Evolutionary conservation across 768 basidiomycete genomes (phyloP), one percentile per base, ranked within the genome.

Genomic region (Kwoniella bestiolae): DNA sequence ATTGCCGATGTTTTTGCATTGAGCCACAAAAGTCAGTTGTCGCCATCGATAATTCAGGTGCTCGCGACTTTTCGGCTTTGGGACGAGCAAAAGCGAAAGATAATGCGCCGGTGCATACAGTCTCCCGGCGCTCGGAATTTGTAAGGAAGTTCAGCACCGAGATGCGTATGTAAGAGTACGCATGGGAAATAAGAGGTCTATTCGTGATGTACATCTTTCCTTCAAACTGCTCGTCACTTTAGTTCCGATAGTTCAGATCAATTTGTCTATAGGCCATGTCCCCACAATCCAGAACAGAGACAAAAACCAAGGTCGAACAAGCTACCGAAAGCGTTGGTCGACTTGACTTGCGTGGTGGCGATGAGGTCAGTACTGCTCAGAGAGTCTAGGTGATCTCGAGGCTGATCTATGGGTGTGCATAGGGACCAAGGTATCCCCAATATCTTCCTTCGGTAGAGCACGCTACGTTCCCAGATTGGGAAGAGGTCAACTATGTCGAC

Each of bases 381-480:
- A n/a, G n/a, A n/a, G n/a, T 18, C 8, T 11, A 18, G 38, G 38
- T 2, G 38, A 41, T 41, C 38, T 41, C 18, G 38, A 41, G 18
- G 38, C 38, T 41, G 38, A 41, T 41, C 12, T 41, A 5, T 3
- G 18, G 3, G 5, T 4, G 18, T 41, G 12, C 12, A 3, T 41
- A 60, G 59, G 49, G 31, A 18, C 60, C 68, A 5, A 50, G 31
- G 35, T 70, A 66, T 60, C 68, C 68, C 1, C 47, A 51, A 26
- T 70, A 70, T 55, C 56, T 70, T 21, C 68, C 68, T 7, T 45
- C 56, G 9, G 46, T 55, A 35, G 65, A 63, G 11, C 60, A 70
- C 18, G 49, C 52, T 23, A 66, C 34, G 28, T 66, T 66, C 26
- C 68, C 68, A n/a, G 64, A 61, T 35, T 70, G 68, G 68, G 65